phyloP scores from a whole-genome alignment of 371 early-diverging fungal species.

The Syncephalis plumigaleata region DNA sequence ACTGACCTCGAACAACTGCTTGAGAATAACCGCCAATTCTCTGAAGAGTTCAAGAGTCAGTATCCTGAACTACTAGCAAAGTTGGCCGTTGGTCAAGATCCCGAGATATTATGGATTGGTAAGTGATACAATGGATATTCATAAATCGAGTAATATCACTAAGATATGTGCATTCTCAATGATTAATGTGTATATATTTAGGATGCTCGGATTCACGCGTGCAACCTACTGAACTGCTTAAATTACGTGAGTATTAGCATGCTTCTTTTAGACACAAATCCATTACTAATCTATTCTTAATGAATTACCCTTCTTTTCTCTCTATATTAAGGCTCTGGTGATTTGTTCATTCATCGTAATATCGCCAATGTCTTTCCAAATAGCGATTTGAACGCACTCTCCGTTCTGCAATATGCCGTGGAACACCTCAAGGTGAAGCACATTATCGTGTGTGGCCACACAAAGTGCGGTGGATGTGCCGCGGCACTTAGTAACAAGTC shows the following conservation, averaged over 20 bases:
- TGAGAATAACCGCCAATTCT: too few relatives aligned
- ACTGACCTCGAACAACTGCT: too few relatives aligned
- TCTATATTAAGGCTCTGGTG: slow-evolving; percentile 54
- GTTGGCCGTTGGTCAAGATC: slow-evolving; percentile 52
- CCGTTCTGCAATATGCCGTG: slow-evolving; percentile 85
- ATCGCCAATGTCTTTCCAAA: slow-evolving; percentile 80
- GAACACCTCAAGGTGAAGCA: slow-evolving; percentile 81
- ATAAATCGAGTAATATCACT: slow-evolving; percentile 8
- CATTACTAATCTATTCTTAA: not conserved
- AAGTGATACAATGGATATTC: slow-evolving; percentile 30
- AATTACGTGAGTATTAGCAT: not conserved
- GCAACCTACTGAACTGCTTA: slow-evolving; percentile 30
- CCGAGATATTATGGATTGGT: slow-evolving; percentile 87
- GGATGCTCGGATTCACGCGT: slow-evolving; percentile 86
- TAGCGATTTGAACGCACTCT: slow-evolving; percentile 62
- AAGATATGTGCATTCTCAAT: too few relatives aligned
- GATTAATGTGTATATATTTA: slow-evolving; percentile 5
- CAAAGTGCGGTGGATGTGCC: slow-evolving; percentile 73
- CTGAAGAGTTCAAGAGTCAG: not conserved
- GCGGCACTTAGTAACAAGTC: slow-evolving; percentile 42
- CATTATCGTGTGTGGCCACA: slow-evolving; percentile 86
- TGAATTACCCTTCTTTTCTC: slow-evolving; percentile 54
- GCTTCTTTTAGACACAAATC: not conserved
- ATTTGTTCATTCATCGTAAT: slow-evolving; percentile 89
- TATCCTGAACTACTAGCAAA: slow-evolving; percentile 31